These are phyloP conservation scores for Eucalyptus regnans DNA, from an alignment of 345 rosid genomes.

Conservation along the genomic window DNA sequence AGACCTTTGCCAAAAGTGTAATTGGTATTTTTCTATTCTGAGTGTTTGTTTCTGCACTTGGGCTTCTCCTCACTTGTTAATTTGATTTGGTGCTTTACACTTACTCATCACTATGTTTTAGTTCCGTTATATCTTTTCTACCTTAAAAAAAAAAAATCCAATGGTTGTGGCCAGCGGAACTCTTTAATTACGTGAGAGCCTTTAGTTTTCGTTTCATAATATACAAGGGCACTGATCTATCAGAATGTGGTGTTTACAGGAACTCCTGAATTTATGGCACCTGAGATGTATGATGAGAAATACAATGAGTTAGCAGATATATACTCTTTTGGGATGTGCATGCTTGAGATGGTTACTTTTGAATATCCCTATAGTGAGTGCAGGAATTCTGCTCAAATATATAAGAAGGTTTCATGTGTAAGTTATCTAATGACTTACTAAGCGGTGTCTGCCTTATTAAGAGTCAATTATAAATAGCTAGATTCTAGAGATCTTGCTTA, in stretches of 20 bases:
- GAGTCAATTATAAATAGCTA: background rate
- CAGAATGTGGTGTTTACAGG: background rate
- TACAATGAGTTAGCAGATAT: slow-evolving; percentile 36
- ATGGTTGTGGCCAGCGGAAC: background rate
- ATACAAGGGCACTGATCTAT: background rate
- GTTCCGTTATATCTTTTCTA: background rate
- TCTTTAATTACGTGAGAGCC: background rate
- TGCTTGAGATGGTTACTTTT: slow-evolving; percentile 37
- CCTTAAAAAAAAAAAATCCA: background rate
- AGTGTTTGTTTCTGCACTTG: background rate
- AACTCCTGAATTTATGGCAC: slow-evolving; percentile 42
- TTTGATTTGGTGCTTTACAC: background rate
- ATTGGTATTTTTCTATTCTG: slow-evolving; percentile 34
- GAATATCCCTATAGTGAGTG: slow-evolving; percentile 35
- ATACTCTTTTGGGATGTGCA: slow-evolving; percentile 44
- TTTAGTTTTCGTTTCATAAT: background rate
- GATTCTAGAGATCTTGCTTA: background rate
- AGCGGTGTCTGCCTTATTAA: background rate
- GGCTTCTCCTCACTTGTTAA: background rate
- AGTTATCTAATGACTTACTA: background rate
- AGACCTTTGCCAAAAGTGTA: slow-evolving; percentile 86
- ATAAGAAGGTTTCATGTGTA: slow-evolving; percentile 11
- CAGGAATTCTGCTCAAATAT: slow-evolving; percentile 7
- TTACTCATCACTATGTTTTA: background rate
- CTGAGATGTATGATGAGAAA: slow-evolving; percentile 39